Evolutionary conservation across 441 rosid species (phyloP), one percentile per base, ranked within the genome.

Genomic region (Erodium trifolium): DNA sequence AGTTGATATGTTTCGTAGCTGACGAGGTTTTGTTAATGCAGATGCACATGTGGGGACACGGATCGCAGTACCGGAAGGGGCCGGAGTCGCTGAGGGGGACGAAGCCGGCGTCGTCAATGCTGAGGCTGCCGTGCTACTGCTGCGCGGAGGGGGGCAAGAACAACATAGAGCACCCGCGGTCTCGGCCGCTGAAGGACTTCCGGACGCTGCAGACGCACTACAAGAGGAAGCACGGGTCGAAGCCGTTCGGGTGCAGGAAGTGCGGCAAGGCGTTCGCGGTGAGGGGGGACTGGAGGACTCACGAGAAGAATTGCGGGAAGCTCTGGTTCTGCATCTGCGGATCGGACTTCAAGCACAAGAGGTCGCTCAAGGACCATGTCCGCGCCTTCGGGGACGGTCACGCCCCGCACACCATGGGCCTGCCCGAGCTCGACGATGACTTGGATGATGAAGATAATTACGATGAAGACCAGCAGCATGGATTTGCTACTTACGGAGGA

Each of bases 41-140:
- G 99, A 94, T 94, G 99, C 99, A 94, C 79, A 94, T 94, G 99
- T 94, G 99, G 99, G 99, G 99, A 63, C 99, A 94, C 71, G 99
- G 99, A 53, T 91, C 99, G 41, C 96, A 94, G 72, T 94, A 94
- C 78, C 75, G 96, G 71, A 94, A 87, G 78, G 99, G 99, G 31
- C 96, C 99, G 3, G 99, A 94, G 74, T 91, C 97, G 0, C 86
- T 94, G 4, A 82, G 96, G 59, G 97, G 97, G 71, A 91, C 97
- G 18, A 96, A 91, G 34, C 96, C 99, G 63, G 85, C 97, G 13
- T 45, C 53, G 0, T 96, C 87, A 13, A 94, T 91, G 97, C 84
- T 94, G 31, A 84, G 85, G 81, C 84, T 94, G 3, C 97, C 99
- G 0, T 94, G 99, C 74, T 94, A 88, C 71, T 94, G 99, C 72